A percentile compares a stretch with the other conserved stretches of the same genome.
Conservation (phyloP, 2,329 filamentous ascomycete genomes). For the Cephalotrichum gorgonifer region DNA sequence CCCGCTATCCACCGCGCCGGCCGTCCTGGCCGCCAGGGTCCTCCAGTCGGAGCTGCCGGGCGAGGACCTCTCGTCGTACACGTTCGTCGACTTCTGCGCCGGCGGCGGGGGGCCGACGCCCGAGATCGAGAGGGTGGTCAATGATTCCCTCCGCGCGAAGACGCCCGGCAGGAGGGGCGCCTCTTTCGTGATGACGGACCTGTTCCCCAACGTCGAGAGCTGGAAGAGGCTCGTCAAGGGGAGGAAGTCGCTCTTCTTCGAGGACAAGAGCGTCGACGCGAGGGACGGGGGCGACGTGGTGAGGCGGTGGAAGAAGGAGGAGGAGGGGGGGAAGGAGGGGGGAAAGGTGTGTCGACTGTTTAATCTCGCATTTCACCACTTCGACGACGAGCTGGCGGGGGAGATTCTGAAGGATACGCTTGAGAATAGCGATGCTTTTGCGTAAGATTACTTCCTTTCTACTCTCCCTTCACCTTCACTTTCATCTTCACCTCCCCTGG, state of each 20-base stretch:
- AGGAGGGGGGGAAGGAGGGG: slow-evolving; percentile 15
- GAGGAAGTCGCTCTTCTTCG: slow-evolving; percentile 46
- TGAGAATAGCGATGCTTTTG: slow-evolving; percentile 55
- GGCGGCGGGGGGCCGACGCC: slow-evolving; percentile 64
- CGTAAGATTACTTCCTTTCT: slow-evolving; percentile 15
- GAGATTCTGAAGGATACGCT: slow-evolving; percentile 55
- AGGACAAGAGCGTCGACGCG: slow-evolving; percentile 54
- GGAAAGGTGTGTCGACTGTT: slow-evolving; percentile 58
- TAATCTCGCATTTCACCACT: slow-evolving; percentile 69
- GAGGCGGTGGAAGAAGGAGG: slow-evolving; percentile 10
- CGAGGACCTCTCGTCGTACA: slow-evolving; percentile 38
- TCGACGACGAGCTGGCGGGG: slow-evolving; percentile 51
- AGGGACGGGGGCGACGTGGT: slow-evolving; percentile 40
- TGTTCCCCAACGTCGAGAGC: slow-evolving; percentile 51
- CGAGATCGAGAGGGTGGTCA: slow-evolving; percentile 49
- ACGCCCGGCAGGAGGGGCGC: slow-evolving; percentile 17
- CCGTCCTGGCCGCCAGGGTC: slow-evolving; percentile 46
- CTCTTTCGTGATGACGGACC: slow-evolving; percentile 52
- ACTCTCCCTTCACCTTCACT: slow-evolving; percentile 3
- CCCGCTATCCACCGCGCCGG: slow-evolving; percentile 47
- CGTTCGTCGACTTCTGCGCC: slow-evolving; percentile 66
- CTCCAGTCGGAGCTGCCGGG: slow-evolving; percentile 40
- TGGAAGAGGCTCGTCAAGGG: slow-evolving; percentile 44
- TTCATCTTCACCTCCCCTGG: not conserved
- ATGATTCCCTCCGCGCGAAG: slow-evolving; percentile 17